These are phyloP conservation scores for Fibroporia radiculosa DNA, from an alignment of 768 basidiomycete genomes.

Conservation along the genomic window DNA sequence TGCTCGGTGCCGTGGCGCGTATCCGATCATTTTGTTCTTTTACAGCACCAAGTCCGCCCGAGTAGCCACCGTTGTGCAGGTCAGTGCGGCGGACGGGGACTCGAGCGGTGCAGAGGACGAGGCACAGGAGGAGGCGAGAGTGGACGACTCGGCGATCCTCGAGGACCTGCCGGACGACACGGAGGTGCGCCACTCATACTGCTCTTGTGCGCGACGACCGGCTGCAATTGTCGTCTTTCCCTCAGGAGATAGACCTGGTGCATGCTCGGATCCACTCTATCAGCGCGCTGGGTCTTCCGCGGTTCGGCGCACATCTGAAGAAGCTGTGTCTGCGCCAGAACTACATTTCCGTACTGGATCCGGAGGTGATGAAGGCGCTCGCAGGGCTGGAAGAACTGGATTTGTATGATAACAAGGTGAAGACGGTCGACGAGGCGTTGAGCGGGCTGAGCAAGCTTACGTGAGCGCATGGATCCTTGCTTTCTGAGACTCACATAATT, in stretches of 20 bases:
- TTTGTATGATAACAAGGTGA: slow-evolving; percentile 93
- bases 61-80: slow-evolving; percentile 30
- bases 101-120: slow-evolving; percentile 49
- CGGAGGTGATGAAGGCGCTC: slow-evolving; percentile 60
- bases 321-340: slow-evolving; percentile 85
- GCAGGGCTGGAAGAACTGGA: slow-evolving; percentile 81
- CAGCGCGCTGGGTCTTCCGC: slow-evolving; percentile 54
- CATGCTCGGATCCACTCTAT: slow-evolving; percentile 73
- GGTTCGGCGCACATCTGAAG: slow-evolving; percentile 65
- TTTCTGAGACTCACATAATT: background rate
- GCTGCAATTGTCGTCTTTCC: too few species aligned
- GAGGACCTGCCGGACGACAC: slow-evolving; percentile 79
- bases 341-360: slow-evolving; percentile 63
- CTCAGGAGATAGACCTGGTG: slow-evolving; percentile 79
- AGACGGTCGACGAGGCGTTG: slow-evolving; percentile 60
- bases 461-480: slow-evolving; percentile 32
- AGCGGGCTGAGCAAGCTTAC: slow-evolving; percentile 44
- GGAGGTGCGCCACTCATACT: slow-evolving; percentile 47
- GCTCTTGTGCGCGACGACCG: background rate
- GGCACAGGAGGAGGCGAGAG: slow-evolving; percentile 20
- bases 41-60: slow-evolving; percentile 27
- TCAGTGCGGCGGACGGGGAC: slow-evolving; percentile 26
- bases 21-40: background rate
- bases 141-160: slow-evolving; percentile 47
- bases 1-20: too few species aligned